Conservation (phyloP, 2,329 filamentous ascomycete species). For the Fusarium sp. region DNA sequence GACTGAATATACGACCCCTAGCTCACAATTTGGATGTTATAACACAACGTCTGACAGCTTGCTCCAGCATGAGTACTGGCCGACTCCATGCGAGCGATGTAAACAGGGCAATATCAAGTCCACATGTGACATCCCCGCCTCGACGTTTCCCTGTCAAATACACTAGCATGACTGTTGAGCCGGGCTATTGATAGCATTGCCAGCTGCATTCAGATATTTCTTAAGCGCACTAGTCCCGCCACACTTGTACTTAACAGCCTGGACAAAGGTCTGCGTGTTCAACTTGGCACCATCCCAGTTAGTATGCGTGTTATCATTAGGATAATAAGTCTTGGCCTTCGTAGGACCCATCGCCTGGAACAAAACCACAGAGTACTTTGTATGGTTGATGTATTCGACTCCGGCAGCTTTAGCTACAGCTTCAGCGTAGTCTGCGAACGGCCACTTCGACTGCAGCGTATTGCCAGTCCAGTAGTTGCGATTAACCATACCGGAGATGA, state of each 20-base stretch:
- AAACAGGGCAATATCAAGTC: not conserved
- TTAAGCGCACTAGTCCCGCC: not conserved
- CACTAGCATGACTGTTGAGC: not conserved
- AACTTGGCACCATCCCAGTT: not conserved
- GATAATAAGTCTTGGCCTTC: accelerated
- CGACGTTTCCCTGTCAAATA: accelerated
- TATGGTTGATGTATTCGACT: not conserved
- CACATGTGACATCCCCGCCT: not conserved
- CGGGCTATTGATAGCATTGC: not conserved
- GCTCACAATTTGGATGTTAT: too few relatives aligned
- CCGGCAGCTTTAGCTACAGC: not conserved
- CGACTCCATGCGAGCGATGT: too few relatives aligned
- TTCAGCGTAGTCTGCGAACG: not conserved
- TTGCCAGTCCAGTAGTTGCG: not conserved
- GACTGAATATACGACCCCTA: not conserved
- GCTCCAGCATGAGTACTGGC: accelerated
- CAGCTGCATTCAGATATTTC: not conserved
- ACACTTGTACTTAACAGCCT: not conserved
- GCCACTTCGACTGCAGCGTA: not conserved
- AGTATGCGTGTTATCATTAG: not conserved
- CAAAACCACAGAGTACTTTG: not conserved
- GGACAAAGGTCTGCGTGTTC: not conserved
- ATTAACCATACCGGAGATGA: not conserved
- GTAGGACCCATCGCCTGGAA: not conserved
- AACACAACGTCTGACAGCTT: not conserved